Evolutionary conservation across 495 filamentous ascomycete genomes (phyloP).

Genomic region (Penicillium paradoxum): DNA sequence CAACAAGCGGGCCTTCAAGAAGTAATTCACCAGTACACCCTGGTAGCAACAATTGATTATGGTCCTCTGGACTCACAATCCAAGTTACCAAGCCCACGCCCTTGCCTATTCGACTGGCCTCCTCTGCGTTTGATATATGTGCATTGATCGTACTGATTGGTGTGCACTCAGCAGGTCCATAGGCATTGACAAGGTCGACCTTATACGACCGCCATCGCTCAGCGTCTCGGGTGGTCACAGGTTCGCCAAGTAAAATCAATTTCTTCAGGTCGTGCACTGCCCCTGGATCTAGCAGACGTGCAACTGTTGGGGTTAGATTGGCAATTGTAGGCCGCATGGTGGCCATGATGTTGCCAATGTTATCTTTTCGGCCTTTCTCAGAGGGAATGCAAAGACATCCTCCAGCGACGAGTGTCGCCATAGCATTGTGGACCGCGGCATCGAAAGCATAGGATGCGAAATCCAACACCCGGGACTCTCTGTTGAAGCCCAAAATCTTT

Average conservation of each 20-base stretch:
- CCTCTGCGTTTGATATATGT: too few relatives aligned
- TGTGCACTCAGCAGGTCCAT: neutral
- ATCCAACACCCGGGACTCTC: neutral
- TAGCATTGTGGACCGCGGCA: neutral
- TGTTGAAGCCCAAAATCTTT: neutral
- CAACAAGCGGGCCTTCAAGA: too few relatives aligned
- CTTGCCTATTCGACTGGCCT: too few relatives aligned
- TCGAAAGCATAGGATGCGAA: neutral
- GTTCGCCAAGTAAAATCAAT: neutral
- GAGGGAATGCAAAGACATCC: neutral
- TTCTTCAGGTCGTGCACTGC: too few relatives aligned
- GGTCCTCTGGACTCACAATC: too few relatives aligned
- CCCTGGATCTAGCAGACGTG: neutral
- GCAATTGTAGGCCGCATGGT: too few relatives aligned
- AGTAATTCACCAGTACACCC: too few relatives aligned
- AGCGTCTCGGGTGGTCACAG: neutral
- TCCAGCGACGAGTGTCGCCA: neutral
- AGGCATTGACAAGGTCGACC: neutral
- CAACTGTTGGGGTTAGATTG: neutral
- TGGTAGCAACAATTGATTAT: too few relatives aligned
- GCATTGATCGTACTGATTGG: too few relatives aligned
- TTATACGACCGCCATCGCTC: too few relatives aligned
- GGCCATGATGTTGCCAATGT: neutral
- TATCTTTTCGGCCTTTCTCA: neutral
- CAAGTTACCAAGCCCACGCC: too few relatives aligned